Evolutionary conservation across 768 basidiomycete genomes (phyloP), one percentile per base, ranked within the genome.

Genomic region (Phaeotremella fagi): DNA sequence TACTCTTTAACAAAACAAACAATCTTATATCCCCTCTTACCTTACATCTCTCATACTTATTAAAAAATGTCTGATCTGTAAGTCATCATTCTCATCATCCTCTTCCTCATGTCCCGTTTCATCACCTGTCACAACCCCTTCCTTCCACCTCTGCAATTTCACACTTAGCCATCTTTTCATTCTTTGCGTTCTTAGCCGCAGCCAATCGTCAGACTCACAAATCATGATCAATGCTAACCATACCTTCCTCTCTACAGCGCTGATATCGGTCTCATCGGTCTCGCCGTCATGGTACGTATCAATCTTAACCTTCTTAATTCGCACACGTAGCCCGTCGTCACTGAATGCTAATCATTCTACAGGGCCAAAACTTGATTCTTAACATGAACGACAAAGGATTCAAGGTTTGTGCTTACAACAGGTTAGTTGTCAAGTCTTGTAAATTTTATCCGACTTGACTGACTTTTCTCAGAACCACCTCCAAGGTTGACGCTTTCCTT

Each of bases 321-420:
- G 5, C 3, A 20, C 3, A 2, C 2, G 28, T 11, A 26, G 36
- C 20, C 23, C 35, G n/a, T n/a, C n/a, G n/a, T n/a, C n/a, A n/a
- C n/a, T n/a, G n/a, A n/a, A n/a, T n/a, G n/a, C n/a, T n/a, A n/a
- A n/a, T n/a, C n/a, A n/a, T 31, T 41, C 43, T 50, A 44, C 68
- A 91, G 90, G 91, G 90, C 71, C 91, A 94, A 83, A 95, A 94
- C 76, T 76, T 95, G 73, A 92, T 95, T 75, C 80, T 97, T 67
- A 95, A 97, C 80, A 97, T 95, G 89, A 95, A 95, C 76, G 95
- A 99, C 81, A 99, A 99, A 68, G 95, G 95, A 48, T 99, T 91
- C 80, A 90, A 79, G 61, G 95, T 99, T 68, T 86, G 90, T 63
- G 90, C 89, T 12, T 99, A 87, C 79, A 99, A 99, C 82, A 87